A percentile compares a stretch with the other conserved stretches of the same genome.
Evolutionary conservation across 352 stramenopile species (phyloP).

Genomic region (Globisporangium abappressorium): DNA sequence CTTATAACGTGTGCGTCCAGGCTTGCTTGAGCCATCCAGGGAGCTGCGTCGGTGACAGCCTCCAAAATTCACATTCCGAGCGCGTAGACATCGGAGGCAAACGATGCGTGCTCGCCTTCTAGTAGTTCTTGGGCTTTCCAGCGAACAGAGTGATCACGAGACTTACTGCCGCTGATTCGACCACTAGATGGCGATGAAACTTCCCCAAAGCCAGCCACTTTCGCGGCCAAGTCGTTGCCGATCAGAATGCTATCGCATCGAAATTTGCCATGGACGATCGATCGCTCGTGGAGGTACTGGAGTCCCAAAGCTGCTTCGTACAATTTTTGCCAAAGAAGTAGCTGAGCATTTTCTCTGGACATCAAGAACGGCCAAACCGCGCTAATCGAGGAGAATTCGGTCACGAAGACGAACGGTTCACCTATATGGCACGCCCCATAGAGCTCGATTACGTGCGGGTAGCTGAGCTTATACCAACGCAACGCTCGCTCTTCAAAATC

Average conservation of each 20-base stretch:
- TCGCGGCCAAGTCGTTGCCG: neutral
- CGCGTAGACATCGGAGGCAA: neutral
- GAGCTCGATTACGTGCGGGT: neutral
- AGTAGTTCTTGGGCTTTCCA: neutral
- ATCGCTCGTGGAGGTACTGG: neutral
- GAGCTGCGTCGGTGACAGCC: neutral
- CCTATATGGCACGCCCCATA: neutral
- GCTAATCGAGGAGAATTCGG: neutral
- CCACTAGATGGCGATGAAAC: neutral
- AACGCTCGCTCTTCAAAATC: conserved; percentile 1
- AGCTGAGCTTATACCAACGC: neutral
- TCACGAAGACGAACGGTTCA: neutral
- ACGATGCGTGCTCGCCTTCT: neutral
- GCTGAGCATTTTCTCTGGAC: neutral
- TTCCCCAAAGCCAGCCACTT: neutral
- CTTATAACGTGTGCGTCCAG: neutral
- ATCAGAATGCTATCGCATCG: conserved; percentile 3
- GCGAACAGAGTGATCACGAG: neutral
- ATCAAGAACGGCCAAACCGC: neutral
- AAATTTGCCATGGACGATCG: neutral
- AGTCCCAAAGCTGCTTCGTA: neutral
- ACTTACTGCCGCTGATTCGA: neutral
- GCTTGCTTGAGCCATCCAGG: neutral
- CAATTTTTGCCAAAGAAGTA: neutral
- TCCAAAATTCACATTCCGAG: conserved; percentile 1